Conservation (phyloP, 345 rosid species). For the Citrus cavaleriei region DNA sequence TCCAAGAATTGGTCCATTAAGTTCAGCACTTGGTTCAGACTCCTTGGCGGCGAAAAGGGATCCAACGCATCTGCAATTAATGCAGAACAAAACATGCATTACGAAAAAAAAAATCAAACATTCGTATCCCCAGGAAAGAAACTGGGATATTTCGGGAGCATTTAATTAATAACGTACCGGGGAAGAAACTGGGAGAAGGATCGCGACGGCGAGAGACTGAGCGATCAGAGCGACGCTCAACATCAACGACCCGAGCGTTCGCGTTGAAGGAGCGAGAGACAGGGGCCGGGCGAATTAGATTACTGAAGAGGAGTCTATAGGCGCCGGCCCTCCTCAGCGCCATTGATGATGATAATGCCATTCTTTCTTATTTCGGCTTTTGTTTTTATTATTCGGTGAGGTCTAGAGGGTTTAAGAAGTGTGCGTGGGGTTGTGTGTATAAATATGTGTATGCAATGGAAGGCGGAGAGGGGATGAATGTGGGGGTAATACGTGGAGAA, state of each 20-base stretch:
- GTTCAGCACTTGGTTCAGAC: constrained; percentile 23
- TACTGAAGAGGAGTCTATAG: constrained; percentile 20
- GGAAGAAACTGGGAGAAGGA: not conserved
- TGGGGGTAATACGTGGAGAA: constrained; percentile 12
- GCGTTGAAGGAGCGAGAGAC: constrained; percentile 41
- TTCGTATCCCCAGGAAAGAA: not conserved
- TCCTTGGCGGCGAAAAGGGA: constrained; percentile 23
- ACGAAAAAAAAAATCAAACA: not conserved
- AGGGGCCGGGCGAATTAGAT: constrained; percentile 16
- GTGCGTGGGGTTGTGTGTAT: no score
- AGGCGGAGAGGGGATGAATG: not conserved
- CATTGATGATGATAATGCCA: constrained; percentile 33
- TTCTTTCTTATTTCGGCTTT: not conserved
- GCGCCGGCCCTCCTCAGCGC: constrained; percentile 32
- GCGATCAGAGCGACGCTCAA: constrained; percentile 21
- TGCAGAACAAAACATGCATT: not conserved
- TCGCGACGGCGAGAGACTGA: constrained; percentile 11
- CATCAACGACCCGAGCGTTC: constrained; percentile 22
- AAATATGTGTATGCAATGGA: no score
- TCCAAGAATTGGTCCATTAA: constrained; percentile 22
- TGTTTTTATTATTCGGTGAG: not conserved
- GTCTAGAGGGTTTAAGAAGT: not conserved
- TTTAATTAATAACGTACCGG: constrained; percentile 25
- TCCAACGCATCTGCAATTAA: constrained; percentile 15
- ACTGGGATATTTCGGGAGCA: not conserved